Evolutionary conservation across 176 grass and related monocot genomes (phyloP).

Genomic region (Canna indica): DNA sequence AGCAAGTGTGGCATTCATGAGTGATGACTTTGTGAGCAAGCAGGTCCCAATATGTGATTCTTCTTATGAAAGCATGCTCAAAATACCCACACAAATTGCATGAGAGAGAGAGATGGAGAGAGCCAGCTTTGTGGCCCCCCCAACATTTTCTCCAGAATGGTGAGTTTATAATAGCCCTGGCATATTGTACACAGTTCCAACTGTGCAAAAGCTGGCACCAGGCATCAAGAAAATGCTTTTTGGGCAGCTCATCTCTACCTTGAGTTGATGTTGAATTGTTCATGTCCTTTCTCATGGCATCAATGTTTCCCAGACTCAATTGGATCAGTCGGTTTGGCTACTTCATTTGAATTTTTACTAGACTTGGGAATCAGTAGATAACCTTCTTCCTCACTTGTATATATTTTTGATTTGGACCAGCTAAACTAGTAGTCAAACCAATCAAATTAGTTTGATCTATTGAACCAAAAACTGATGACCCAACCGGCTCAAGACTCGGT

Average conservation of each 20-base stretch:
- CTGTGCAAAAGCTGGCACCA: not conserved
- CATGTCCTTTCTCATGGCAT: too few species aligned
- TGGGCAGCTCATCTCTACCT: not conserved
- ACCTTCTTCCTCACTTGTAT: too few species aligned
- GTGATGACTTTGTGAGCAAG: not conserved
- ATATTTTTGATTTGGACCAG: too few species aligned
- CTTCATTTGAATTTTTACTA: too few species aligned
- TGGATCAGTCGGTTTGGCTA: too few species aligned
- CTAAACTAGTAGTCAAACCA: too few species aligned
- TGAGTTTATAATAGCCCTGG: too few species aligned
- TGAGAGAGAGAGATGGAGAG: not conserved
- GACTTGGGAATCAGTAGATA: too few species aligned
- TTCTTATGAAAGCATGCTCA: not conserved
- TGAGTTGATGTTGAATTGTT: not conserved
- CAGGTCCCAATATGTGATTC: not conserved
- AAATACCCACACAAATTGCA: not conserved
- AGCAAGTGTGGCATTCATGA: not conserved
- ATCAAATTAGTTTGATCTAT: too few species aligned
- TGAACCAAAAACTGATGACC: too few species aligned
- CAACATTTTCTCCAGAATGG: not conserved
- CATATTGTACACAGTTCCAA: not conserved
- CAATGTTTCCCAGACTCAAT: too few species aligned
- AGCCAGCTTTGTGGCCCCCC: not conserved
- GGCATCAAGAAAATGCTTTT: not conserved
- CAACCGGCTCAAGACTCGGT: too few species aligned